These are phyloP conservation scores for Gossypium schwendimanii DNA, from an alignment of 441 rosid genomes.

Conservation along the genomic window DNA sequence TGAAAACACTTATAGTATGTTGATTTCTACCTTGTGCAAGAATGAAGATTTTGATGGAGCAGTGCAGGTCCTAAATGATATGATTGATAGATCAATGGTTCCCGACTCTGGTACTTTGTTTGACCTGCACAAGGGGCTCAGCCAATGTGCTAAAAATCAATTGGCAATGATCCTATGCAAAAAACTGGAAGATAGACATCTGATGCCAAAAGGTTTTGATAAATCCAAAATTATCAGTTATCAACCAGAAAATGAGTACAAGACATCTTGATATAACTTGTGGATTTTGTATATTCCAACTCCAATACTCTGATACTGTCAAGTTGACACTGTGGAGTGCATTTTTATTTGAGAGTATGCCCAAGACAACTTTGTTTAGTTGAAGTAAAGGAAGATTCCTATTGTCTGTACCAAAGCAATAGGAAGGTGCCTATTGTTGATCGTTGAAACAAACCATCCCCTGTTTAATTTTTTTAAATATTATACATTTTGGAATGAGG, in stretches of 20 bases:
- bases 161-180: conserved; percentile 30
- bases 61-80: conserved; percentile 41
- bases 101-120: conserved; percentile 32
- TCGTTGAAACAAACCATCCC: background rate
- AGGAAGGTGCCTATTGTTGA: background rate
- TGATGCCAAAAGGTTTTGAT: conserved; percentile 27
- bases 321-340: background rate
- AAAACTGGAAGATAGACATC: conserved; percentile 32
- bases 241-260: background rate
- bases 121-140: conserved; percentile 40
- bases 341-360: background rate
- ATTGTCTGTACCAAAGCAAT: background rate
- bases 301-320: background rate
- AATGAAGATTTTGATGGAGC: conserved; percentile 64
- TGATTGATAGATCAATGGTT: conserved; percentile 40
- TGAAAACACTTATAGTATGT: conserved; percentile 33
- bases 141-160: conserved; percentile 38
- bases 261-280: background rate
- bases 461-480: background rate
- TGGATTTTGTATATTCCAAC: background rate
- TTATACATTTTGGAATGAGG: background rate
- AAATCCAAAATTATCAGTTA: conserved; percentile 9
- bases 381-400: background rate
- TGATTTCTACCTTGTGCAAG: conserved; percentile 41
- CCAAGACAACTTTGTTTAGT: background rate